Base-by-base conservation (phyloP, 73 alveolate species). In the Paramecium octaurelia region DNA sequence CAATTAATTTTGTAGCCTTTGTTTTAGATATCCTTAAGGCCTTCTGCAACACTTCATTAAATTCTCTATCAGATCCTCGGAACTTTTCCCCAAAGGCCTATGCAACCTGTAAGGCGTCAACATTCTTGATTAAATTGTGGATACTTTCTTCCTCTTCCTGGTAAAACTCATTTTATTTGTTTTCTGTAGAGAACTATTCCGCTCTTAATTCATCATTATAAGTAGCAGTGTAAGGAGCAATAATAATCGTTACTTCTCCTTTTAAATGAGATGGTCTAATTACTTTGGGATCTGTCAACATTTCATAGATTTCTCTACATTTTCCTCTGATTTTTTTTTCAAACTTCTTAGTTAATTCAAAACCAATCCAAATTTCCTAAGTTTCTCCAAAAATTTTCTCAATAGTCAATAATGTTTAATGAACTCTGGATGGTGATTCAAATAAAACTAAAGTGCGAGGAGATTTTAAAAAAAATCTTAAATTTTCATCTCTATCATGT, bases 201-300 rank as follows among this genome's bases (percentile, higher is more conserved):
- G 86, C 94, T 69, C 20, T 89, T 24, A 89, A 54, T 77, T 91
- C 95, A 88, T 95, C 83, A 42, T 85, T 48, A 36, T 68, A 91
- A 11, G 83, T 89, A 24, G 93, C 91, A 35, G 83, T 38, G 46
- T 68, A 68, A 38, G 98, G 97, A 7, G 97, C 95, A 27, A 96
- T 93, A n/a, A 96, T 96, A 42, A 96, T 59, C 0, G 98, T 96
- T 2, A 96, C 89, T 71, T 96, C 99, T 59, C 99, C 99, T 76
- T 96, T 94, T 44, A 89, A 89, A 64, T 89, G 94, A 11, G 94
- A 89, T 11, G 86, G 59, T 58, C 75, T 42, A 18, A 71, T 40
- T 3, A 44, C 31, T 57, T 69, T 64, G 0, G 94, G 94, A 44
- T 89, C 91, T 23, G 86, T 89, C 14, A 89, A 50, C 42, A 31